phyloP scores from a whole-genome alignment of 495 filamentous ascomycete species.

The Neurospora sp. region DNA sequence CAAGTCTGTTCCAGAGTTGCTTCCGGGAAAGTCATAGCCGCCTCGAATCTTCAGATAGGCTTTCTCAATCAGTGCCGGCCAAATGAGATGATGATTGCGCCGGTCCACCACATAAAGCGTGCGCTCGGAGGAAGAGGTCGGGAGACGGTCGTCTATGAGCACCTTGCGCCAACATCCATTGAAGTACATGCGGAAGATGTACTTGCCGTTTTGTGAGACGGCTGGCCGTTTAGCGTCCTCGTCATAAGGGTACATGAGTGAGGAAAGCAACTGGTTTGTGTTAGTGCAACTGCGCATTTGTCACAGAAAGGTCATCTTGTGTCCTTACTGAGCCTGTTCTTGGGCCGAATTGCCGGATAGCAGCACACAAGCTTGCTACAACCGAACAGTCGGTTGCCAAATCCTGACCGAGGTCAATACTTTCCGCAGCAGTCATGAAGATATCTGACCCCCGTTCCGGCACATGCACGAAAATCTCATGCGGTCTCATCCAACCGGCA shows the following conservation, averaged over 20 bases:
- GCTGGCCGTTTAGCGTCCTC: constrained; percentile 39
- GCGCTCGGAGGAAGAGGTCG: constrained; percentile 58
- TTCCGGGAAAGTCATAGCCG: constrained; percentile 97
- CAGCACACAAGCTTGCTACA: constrained; percentile 87
- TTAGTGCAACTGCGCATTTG: neutral
- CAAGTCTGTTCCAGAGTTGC: constrained; percentile 90
- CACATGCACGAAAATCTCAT: constrained; percentile 33
- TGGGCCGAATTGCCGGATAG: constrained; percentile 35
- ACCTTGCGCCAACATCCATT: constrained; percentile 88
- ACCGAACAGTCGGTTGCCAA: constrained; percentile 93
- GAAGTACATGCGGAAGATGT: constrained; percentile 85
- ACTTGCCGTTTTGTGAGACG: constrained; percentile 71
- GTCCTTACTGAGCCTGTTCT: constrained; percentile 24
- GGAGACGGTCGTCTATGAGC: constrained; percentile 84
- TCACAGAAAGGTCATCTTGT: neutral
- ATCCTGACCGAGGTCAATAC: constrained; percentile 83
- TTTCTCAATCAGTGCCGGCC: constrained; percentile 94
- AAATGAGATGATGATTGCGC: constrained; percentile 63
- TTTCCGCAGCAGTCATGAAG: constrained; percentile 43
- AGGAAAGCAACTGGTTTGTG: constrained; percentile 48
- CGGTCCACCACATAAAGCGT: constrained; percentile 83
- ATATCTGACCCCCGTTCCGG: constrained; percentile 18
- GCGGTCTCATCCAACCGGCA: constrained; percentile 69
- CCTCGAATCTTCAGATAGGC: constrained; percentile 95
- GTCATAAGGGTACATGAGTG: constrained; percentile 66